Conservation (phyloP, 495 filamentous ascomycete species). For the Hyaloscypha finlandica region DNA sequence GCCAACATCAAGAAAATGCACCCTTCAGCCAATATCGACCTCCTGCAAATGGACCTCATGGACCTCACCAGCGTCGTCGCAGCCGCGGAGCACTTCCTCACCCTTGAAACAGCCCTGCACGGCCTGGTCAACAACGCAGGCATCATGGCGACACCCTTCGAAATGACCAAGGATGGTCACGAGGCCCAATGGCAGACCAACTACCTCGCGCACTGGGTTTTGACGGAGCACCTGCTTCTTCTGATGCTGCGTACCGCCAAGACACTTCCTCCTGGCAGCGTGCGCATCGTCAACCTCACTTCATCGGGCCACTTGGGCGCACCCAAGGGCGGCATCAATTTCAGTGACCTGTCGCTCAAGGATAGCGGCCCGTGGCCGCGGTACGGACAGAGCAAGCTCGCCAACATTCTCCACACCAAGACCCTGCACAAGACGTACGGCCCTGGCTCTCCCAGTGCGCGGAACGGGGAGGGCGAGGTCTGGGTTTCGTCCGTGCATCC, state of each 20-base stretch:
- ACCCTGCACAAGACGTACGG: conserved; percentile 53
- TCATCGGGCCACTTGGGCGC: conserved; percentile 44
- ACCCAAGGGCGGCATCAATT: conserved; percentile 44
- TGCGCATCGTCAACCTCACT: conserved; percentile 46
- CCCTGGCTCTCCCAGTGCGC: conserved; percentile 38
- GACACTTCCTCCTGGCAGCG: conserved; percentile 37
- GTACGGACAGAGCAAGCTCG: conserved; percentile 70
- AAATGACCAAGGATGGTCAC: conserved; percentile 57
- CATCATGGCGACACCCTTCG: conserved; percentile 57
- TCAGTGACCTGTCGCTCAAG: conserved; percentile 48
- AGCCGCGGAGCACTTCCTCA: conserved; percentile 40
- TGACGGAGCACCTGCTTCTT: conserved; percentile 63
- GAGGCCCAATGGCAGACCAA: conserved; percentile 72
- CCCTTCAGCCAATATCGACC: conserved; percentile 39
- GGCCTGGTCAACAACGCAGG: conserved; percentile 71
- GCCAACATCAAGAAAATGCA: conserved; percentile 48
- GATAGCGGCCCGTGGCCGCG: conserved; percentile 46
- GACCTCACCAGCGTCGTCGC: conserved; percentile 38
- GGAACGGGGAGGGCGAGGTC: conserved; percentile 40
- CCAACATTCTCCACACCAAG: conserved; percentile 63
- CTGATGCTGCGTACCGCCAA: conserved; percentile 57
- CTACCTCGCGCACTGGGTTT: conserved; percentile 67
- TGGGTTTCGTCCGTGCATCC: conserved; percentile 46
- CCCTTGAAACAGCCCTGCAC: conserved; percentile 50
- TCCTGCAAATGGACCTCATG: conserved; percentile 46